Evolutionary conservation across 495 filamentous ascomycete genomes (phyloP), one percentile per base, ranked within the genome.

Genomic region (Geopyxis carbonaria): DNA sequence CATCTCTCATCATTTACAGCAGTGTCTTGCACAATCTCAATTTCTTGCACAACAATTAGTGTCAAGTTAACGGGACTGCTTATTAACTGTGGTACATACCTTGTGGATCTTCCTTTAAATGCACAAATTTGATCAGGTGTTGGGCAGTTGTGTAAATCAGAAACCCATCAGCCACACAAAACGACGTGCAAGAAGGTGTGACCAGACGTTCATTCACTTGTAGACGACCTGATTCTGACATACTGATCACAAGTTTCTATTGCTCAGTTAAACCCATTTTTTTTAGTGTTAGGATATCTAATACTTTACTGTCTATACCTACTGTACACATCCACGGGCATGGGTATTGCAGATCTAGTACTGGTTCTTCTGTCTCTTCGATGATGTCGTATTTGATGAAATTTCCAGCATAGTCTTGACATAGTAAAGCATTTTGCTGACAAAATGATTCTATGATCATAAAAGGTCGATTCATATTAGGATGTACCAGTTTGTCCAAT

Each of bases 1-100:
- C 91, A 94, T 51, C 89, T 66, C 55, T 95, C 89, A 51, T 97
- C 89, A 20, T 66, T 76, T 50, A 92, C 86, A 5, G 86, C 84
- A 7, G 87, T 83, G 56, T 97, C 91, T 31, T 63, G 64, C 2
- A 91, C 89, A 2, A 93, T 67, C 40, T 85, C 76, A 42, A 93
- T n/a, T n/a, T n/a, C n/a, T n/a, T n/a, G n/a, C n/a, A n/a, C n/a
- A n/a, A n/a, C n/a, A n/a, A n/a, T n/a, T 41, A 55, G 47, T 31
- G 5, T 42, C 41, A 27, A 18, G 7, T 15, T 41, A 5, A 14
- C 42, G 9, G 28, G 31, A 18, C 24, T 9, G 11, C 19, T 33
- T n/a, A 39, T 7, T 10, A 27, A 24, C 16, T 32, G 21, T 27
- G 22, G 11, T 20, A 61, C 62, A 52, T 64, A 82, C 80, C 74